These are phyloP conservation scores for Talaromyces sp. DNA, from an alignment of 2,329 filamentous ascomycete genomes.

Conservation along the genomic window DNA sequence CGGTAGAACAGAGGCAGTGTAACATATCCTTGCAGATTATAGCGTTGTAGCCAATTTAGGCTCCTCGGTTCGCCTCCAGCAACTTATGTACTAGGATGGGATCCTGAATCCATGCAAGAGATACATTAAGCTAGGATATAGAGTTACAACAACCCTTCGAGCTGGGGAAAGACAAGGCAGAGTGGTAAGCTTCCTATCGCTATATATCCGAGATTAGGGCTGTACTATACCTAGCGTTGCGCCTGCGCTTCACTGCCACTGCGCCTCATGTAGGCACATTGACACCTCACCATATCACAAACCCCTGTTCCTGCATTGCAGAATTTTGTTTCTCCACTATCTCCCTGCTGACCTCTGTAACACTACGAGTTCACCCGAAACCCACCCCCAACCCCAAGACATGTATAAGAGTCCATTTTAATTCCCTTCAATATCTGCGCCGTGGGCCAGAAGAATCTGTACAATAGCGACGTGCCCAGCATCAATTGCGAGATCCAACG, in stretches of 20 bases:
- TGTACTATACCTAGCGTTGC: background rate
- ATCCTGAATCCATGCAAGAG: background rate
- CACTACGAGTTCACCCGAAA: background rate
- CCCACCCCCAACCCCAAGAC: background rate
- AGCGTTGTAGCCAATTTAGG: background rate
- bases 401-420: background rate
- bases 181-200: background rate
- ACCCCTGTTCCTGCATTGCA: background rate
- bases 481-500: background rate
- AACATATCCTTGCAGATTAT: background rate
- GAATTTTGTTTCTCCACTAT: background rate
- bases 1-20: background rate
- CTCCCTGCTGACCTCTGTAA: background rate
- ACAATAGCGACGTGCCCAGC: background rate
- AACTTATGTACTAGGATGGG: background rate
- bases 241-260: no score
- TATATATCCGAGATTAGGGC: background rate
- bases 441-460: slow-evolving; percentile 11
- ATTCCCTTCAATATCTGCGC: slow-evolving; percentile 6
- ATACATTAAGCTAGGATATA: background rate
- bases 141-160: background rate
- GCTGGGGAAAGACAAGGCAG: background rate
- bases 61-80: background rate
- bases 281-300: background rate
- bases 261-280: background rate